Evolutionary conservation across 129 eudicot species (phyloP), one percentile per base, ranked within the genome.

Genomic region (Escallonia rubra): DNA sequence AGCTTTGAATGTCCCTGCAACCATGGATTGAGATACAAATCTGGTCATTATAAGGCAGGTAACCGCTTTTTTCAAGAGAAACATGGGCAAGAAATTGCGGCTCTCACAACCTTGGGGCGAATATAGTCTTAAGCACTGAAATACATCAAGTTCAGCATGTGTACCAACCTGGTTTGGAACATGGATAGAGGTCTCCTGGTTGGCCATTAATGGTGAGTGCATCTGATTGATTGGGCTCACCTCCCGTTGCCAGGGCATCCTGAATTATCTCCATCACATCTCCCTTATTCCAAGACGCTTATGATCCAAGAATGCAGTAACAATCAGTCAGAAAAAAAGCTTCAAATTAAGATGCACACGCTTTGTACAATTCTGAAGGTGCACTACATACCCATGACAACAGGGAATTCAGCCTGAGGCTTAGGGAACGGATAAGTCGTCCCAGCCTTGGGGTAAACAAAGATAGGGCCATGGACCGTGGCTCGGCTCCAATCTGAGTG

Each of bases 1-100:
- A 39, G 80, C 62, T 54, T 64, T 70, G 71, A 74, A 88, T 2
- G 72, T 82, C 8, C 50, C 96, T 88, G 79, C 10, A 38, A 43
- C 34, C 34, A 23, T 23, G 34, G 34, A 23, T 23, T 23, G 34
- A 23, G 34, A 23, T 23, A 23, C 34, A 23, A 23, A 23, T 23
- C 34, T 23, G 34, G 34, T 23, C 34, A 23, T 23, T n/a, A n/a
- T n/a, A n/a, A n/a, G n/a, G n/a, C n/a, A n/a, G n/a, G n/a, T n/a
- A n/a, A n/a, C n/a, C n/a, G n/a, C n/a, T n/a, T n/a, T n/a, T n/a
- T n/a, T n/a, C n/a, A n/a, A n/a, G n/a, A n/a, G n/a, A n/a, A n/a
- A n/a, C n/a, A n/a, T n/a, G n/a, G n/a, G n/a, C n/a, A n/a, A n/a
- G n/a, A n/a, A n/a, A n/a, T n/a, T n/a, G n/a, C n/a, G n/a, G n/a